Evolutionary conservation across 257 asterid genomes (phyloP).

Genomic region (Perilla frutescens): DNA sequence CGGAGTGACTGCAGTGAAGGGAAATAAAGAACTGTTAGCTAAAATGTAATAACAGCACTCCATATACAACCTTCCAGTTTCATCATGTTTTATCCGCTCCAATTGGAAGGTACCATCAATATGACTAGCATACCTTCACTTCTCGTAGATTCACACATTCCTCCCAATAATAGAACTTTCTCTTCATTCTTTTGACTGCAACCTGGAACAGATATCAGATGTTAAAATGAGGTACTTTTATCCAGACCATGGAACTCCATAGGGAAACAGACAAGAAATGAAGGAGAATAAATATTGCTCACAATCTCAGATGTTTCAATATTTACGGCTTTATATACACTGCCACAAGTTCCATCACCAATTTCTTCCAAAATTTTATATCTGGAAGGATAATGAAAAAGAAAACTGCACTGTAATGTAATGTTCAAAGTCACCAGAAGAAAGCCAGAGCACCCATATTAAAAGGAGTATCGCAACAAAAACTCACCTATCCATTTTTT

Average conservation of each 20-base stretch:
- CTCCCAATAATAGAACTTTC: constrained; percentile 85
- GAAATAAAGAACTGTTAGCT: constrained; percentile 28
- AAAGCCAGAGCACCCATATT: constrained; percentile 7
- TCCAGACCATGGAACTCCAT: constrained; percentile 1
- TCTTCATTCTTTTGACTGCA: constrained; percentile 94
- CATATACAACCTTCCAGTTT: constrained; percentile 15
- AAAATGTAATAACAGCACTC: constrained; percentile 13
- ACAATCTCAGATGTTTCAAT: constrained; percentile 82
- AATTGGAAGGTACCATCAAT: constrained; percentile 21
- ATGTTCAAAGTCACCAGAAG: constrained; percentile 27
- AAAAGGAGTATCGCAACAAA: constrained; percentile 11
- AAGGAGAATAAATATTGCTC: constrained; percentile 37
- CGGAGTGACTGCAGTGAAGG: constrained; percentile 75
- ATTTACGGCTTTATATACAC: constrained; percentile 89
- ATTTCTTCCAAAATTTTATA: constrained; percentile 82
- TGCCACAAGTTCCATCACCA: constrained; percentile 94
- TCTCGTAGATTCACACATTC: constrained; percentile 88
- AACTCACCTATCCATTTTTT: constrained; percentile 77
- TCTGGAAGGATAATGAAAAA: constrained; percentile 49
- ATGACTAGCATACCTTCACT: constrained; percentile 66
- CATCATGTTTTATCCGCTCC: constrained; percentile 30
- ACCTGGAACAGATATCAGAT: constrained; percentile 56
- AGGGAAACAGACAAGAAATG: constrained; percentile 26
- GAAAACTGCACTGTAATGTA: constrained; percentile 24
- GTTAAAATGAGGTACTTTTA: constrained; percentile 28